A percentile compares a stretch with the other conserved stretches of the same genome.
These are phyloP conservation scores for maize (Zea mays) DNA, from an alignment of 176 grass and related monocot genomes.

Conservation along the genomic window DNA sequence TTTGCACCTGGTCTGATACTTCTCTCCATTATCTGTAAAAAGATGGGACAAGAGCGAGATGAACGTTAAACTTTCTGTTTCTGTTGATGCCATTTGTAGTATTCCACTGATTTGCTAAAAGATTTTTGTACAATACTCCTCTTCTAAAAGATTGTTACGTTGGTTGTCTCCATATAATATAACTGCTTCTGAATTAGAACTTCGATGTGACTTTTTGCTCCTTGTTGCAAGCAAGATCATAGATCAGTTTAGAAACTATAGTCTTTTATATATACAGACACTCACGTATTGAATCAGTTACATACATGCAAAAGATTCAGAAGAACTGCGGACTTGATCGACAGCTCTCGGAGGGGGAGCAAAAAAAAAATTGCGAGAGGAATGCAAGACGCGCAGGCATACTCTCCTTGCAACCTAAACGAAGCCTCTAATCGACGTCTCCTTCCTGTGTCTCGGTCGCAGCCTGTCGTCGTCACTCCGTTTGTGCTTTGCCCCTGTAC, in stretches of 20 bases:
- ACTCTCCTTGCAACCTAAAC: background rate
- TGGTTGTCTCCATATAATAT: background rate
- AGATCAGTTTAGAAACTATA: constrained; percentile 14
- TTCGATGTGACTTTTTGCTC: constrained; percentile 7
- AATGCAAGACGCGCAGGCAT: background rate
- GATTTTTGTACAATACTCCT: background rate
- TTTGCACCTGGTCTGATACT: no score
- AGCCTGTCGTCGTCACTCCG: constrained; percentile 1
- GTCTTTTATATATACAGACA: constrained; percentile 34
- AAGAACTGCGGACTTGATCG: background rate
- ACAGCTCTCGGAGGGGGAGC: background rate
- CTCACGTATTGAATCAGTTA: constrained; percentile 39
- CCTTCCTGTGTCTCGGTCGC: background rate
- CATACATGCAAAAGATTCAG: constrained; percentile 39
- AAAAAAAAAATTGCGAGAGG: background rate
- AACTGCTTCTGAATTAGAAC: constrained; percentile 4
- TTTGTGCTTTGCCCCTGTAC: constrained; percentile 36
- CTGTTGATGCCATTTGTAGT: no score
- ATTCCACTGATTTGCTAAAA: constrained; percentile 10
- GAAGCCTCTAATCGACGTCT: constrained; percentile 18
- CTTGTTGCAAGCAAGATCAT: background rate
- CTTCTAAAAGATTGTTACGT: background rate
- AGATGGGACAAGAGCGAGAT: no score
- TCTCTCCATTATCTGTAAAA: no score
- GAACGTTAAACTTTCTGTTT: no score